Evolutionary conservation across 495 filamentous ascomycete genomes (phyloP).

Genomic region (Lichenothelia convexa): DNA sequence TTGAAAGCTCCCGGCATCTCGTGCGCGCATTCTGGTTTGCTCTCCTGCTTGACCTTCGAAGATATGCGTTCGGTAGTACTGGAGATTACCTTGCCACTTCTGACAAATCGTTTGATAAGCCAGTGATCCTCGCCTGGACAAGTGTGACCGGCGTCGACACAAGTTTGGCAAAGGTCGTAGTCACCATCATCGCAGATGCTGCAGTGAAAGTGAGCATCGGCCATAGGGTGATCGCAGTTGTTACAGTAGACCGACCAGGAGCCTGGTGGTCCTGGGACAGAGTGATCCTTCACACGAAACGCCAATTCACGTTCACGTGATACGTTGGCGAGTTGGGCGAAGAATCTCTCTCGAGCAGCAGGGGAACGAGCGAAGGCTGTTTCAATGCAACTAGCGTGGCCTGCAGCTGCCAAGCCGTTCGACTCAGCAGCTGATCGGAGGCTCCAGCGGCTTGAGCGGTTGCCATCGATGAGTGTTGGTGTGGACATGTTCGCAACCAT

Average conservation of each 20-base stretch:
- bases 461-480: neutral
- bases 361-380: neutral
- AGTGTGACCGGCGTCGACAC: conserved; percentile 52
- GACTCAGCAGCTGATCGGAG: neutral
- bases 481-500: too few relatives aligned
- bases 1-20: conserved; percentile 26
- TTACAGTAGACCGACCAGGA: conserved; percentile 77
- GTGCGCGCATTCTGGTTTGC: conserved; percentile 15
- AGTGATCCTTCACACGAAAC: conserved; percentile 12
- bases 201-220: conserved; percentile 82
- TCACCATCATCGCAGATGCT: conserved; percentile 82
- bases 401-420: neutral
- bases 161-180: conserved; percentile 77
- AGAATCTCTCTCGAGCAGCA: conserved; percentile 14
- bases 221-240: conserved; percentile 58
- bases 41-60: conserved; percentile 34
- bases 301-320: conserved; percentile 16
- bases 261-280: too few relatives aligned
- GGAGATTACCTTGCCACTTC: conserved; percentile 58
- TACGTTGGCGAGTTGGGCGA: conserved; percentile 22
- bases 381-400: too few relatives aligned
- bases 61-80: conserved; percentile 67
- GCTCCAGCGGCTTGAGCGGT: too few relatives aligned
- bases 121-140: conserved; percentile 69
- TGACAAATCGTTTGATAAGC: conserved; percentile 78